Percentiles rank a stretch among this genome's conserved stretches.
These are phyloP conservation scores for Obelidium mucronatum DNA, from an alignment of 192 early-diverging fungal genomes.

Conservation along the genomic window DNA sequence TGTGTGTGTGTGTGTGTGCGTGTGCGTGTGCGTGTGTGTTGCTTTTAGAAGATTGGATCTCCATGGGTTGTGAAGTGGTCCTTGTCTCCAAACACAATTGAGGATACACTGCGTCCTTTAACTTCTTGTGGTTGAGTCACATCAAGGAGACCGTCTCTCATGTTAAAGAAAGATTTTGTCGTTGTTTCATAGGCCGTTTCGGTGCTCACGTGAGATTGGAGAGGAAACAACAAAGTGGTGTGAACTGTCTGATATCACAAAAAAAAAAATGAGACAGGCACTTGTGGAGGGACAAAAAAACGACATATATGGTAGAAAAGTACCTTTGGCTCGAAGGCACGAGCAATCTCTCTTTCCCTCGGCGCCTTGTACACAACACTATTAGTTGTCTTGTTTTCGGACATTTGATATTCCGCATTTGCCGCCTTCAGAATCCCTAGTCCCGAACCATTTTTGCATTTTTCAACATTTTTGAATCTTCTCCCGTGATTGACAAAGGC, in stretches of 20 bases:
- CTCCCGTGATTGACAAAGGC: constrained; percentile 31
- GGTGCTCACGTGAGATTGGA: constrained; percentile 9
- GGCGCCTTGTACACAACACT: constrained; percentile 27
- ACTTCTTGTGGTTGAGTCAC: constrained; percentile 16
- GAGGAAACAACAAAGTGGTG: constrained; percentile 40
- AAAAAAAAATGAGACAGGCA: too few relatives aligned
- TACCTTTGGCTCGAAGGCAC: constrained; percentile 27
- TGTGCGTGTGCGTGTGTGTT: too few relatives aligned
- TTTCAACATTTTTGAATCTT: constrained; percentile 24
- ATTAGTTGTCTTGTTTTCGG: constrained; percentile 39
- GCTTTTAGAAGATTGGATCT: neutral
- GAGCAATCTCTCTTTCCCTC: neutral
- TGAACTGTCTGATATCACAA: constrained; percentile 18
- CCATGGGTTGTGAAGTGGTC: constrained; percentile 26
- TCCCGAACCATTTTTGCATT: constrained; percentile 9
- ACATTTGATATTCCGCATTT: constrained; percentile 35
- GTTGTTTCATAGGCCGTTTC: constrained; percentile 36
- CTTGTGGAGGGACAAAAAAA: too few relatives aligned
- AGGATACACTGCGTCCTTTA: neutral
- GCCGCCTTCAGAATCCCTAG: constrained; percentile 19
- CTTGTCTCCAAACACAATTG: constrained; percentile 34
- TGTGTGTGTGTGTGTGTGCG: too few relatives aligned
- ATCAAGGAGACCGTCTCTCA: constrained; percentile 33
- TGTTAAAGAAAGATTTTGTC: constrained; percentile 19
- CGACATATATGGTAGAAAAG: neutral